phyloP scores from a whole-genome alignment of 148 eudicot species.

The Heliamphora exappendiculata region DNA sequence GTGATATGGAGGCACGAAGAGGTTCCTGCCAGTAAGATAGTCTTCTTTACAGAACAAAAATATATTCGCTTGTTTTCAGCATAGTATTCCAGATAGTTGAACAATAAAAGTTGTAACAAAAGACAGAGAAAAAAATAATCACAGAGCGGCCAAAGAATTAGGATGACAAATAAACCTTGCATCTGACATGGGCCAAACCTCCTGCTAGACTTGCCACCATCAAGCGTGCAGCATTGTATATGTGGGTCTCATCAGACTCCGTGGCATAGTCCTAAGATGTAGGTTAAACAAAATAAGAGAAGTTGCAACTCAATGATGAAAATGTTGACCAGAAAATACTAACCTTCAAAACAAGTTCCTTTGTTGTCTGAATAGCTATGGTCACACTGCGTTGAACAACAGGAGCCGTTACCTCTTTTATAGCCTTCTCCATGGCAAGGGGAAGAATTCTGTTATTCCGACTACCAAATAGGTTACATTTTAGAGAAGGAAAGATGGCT shows the following conservation, averaged over 20 bases:
- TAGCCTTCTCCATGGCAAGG: slow-evolving; percentile 10
- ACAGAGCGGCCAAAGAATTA: background rate
- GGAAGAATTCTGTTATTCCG: background rate
- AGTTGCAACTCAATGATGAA: background rate
- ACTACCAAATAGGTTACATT: background rate
- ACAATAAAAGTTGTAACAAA: background rate
- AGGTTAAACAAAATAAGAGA: background rate
- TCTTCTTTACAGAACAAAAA: background rate
- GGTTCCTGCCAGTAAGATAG: slow-evolving; percentile 7
- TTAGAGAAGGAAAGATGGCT: background rate
- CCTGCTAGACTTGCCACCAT: slow-evolving; percentile 15
- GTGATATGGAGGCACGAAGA: slow-evolving; percentile 5
- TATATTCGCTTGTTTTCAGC: background rate
- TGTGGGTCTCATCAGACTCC: slow-evolving; percentile 8
- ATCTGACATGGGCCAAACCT: slow-evolving; percentile 10
- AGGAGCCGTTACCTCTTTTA: background rate
- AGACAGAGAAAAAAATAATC: background rate
- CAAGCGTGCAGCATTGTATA: slow-evolving; percentile 13
- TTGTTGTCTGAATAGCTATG: slow-evolving; percentile 12
- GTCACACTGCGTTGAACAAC: slow-evolving; percentile 11
- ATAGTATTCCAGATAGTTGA: background rate
- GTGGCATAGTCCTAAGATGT: slow-evolving; percentile 10
- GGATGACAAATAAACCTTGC: slow-evolving; percentile 5
- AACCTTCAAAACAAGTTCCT: slow-evolving; percentile 15
- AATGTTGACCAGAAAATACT: background rate